These are phyloP conservation scores for Xylaria venustula DNA, from an alignment of 495 filamentous ascomycete species.

Conservation along the genomic window DNA sequence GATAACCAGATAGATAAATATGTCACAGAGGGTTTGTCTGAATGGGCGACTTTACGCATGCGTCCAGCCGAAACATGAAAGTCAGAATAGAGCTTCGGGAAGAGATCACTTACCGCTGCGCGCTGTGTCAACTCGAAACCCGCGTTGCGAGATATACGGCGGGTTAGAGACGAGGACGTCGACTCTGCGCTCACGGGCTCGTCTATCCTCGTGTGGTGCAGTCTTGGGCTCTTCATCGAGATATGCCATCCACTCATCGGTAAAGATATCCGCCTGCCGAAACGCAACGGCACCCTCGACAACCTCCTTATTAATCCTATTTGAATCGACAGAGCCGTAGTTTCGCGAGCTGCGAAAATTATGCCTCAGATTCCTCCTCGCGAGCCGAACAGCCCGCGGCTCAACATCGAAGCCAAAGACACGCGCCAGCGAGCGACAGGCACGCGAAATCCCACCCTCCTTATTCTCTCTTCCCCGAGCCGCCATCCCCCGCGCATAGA, in stretches of 20 bases:
- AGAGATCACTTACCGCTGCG: constrained; percentile 43
- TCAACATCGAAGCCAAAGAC: constrained; percentile 62
- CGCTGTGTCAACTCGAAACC: constrained; percentile 56
- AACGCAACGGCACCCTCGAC: constrained; percentile 43
- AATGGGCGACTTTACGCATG: no score
- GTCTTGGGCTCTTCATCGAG: not conserved
- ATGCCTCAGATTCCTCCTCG: constrained; percentile 56
- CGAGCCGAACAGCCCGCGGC: constrained; percentile 57
- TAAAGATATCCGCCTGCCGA: constrained; percentile 54
- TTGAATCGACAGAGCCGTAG: no score
- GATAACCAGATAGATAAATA: no score
- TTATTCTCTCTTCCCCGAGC: not conserved
- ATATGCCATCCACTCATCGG: constrained; percentile 15
- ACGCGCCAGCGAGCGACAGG: constrained; percentile 11
- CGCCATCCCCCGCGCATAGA: constrained; percentile 46
- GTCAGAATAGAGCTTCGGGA: not conserved
- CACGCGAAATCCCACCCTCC: not conserved
- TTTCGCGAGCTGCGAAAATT: constrained; percentile 38
- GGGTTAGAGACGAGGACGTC: constrained; percentile 88
- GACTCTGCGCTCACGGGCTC: constrained; percentile 22
- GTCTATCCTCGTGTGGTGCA: not conserved
- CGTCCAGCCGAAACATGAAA: no score
- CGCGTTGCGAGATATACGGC: constrained; percentile 73
- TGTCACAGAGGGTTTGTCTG: no score
- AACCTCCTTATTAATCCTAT: not conserved